Evolutionary conservation across 768 basidiomycete species (phyloP).

Genomic region (Lactarius trivialis): DNA sequence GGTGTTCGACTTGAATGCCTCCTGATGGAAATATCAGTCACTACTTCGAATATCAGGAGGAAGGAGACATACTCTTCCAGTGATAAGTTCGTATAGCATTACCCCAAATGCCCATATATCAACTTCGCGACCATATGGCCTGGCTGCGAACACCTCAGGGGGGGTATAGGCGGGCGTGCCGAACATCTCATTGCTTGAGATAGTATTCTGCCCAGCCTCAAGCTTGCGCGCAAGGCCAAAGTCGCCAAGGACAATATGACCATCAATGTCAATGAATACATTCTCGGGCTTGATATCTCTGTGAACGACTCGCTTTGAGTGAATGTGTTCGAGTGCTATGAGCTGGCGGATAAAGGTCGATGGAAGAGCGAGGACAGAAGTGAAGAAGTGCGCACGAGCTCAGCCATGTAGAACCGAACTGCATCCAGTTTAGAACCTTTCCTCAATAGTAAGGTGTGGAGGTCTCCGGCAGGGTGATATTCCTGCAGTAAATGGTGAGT

Average conservation of each 20-base stretch:
- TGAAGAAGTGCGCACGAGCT: slow-evolving; percentile 7
- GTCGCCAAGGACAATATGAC: slow-evolving; percentile 19
- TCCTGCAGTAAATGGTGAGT: slow-evolving; percentile 3
- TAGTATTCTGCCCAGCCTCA: not conserved
- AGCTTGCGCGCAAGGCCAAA: slow-evolving; percentile 15
- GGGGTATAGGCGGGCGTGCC: slow-evolving; percentile 19
- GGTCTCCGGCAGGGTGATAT: slow-evolving; percentile 18
- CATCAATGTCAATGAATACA: slow-evolving; percentile 16
- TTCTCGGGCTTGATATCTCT: slow-evolving; percentile 19
- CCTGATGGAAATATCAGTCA: slow-evolving; percentile 3
- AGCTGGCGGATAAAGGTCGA: slow-evolving; percentile 1
- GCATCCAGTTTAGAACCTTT: slow-evolving; percentile 7
- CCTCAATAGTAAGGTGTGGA: slow-evolving; percentile 8
- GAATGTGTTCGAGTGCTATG: slow-evolving; percentile 12
- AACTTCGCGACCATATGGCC: slow-evolving; percentile 15
- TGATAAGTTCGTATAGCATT: slow-evolving; percentile 17
- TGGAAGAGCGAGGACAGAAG: not conserved
- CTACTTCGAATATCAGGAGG: not conserved
- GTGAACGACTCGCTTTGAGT: slow-evolving; percentile 15
- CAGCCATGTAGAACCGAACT: slow-evolving; percentile 21
- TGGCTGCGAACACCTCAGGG: slow-evolving; percentile 12
- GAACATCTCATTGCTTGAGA: slow-evolving; percentile 12
- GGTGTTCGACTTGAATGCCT: slow-evolving; percentile 14
- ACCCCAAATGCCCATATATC: slow-evolving; percentile 20
- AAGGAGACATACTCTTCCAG: slow-evolving; percentile 6